Conservation (phyloP, 2,329 filamentous ascomycete species). For the Pseudofabraea citricarpa region DNA sequence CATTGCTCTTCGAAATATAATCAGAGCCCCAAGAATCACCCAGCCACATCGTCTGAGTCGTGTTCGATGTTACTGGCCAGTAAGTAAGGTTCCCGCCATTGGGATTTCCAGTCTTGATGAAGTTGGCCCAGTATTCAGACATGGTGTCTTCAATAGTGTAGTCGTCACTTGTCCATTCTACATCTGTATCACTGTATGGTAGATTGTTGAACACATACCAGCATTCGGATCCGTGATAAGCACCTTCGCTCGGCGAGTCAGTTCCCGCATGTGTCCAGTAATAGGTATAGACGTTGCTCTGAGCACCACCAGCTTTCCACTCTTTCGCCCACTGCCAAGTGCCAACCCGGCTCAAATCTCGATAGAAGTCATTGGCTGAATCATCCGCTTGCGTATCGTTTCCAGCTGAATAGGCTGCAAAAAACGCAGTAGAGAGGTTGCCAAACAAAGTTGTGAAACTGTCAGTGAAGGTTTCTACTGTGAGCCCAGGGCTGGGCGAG, state of each 20-base stretch:
- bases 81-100: conserved; percentile 36
- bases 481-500: neutral
- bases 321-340: conserved; percentile 22
- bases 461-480: neutral
- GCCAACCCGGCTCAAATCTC: conserved; percentile 18
- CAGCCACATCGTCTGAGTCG: conserved; percentile 10
- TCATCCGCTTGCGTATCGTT: conserved; percentile 7
- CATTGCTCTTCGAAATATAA: neutral
- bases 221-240: conserved; percentile 26
- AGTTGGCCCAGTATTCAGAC: conserved; percentile 69
- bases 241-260: conserved; percentile 13
- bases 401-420: neutral
- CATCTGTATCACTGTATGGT: conserved; percentile 12
- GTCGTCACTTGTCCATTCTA: conserved; percentile 22
- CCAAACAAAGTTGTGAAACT: neutral
- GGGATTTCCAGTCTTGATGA: conserved; percentile 60
- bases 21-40: conserved; percentile 3
- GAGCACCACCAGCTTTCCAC: conserved; percentile 18
- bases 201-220: conserved; percentile 28
- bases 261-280: conserved; percentile 22
- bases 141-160: conserved; percentile 30
- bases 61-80: conserved; percentile 8
- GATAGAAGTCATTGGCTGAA: conserved; percentile 17
- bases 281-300: conserved; percentile 22
- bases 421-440: neutral